Base-by-base conservation (phyloP, 768 basidiomycete species). In the Gautieria morchelliformis region DNA sequence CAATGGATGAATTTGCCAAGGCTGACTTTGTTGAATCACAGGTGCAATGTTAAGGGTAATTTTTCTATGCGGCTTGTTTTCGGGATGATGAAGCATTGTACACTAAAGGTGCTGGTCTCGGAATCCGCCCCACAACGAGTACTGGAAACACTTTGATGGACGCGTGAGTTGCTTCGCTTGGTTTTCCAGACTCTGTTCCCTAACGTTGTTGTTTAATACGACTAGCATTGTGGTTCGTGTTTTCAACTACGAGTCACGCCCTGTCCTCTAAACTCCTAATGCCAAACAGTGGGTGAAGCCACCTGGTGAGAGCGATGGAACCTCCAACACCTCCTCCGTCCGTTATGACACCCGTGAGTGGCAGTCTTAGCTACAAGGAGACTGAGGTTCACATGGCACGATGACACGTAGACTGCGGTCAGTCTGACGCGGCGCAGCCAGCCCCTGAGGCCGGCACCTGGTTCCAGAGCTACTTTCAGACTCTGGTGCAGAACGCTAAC, bases 221-320 rank as follows among this genome's bases (percentile, higher is more conserved):
- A 19, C 2, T 47, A 47, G 46, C 12, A 47, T 47, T 30, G 46
- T 47, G 14, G 46, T 47, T 30, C 14, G 46, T 47, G 22, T 15
- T 20, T 15, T 20, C 27, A 5, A 15, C 15, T 47, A 14, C 22
- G 46, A 19, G 15, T 41, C 2, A 41, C 40, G 12, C n/a, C 40
- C 40, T n/a, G 12, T 41, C 20, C 15, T 47, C n/a, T 47, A 30
- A 47, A 27, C 5, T 20, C 15, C 15, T 20, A 47, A 4, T 19
- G 4, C 46, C 12, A 15, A 15, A 47, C 46, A 47, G 46, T 20
- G 81, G 81, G 75, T 81, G 62, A 84, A 84, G 72, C 82, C 83
- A 40, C 81, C 82, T 75, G 82, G 83, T 63, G 81, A 83, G 69
- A 80, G 75, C 61, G 82, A 83, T 63, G 82, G 83, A 63, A 83